Evolutionary conservation across 495 filamentous ascomycete species (phyloP).

Genomic region (Alectoria sarmentosa): DNA sequence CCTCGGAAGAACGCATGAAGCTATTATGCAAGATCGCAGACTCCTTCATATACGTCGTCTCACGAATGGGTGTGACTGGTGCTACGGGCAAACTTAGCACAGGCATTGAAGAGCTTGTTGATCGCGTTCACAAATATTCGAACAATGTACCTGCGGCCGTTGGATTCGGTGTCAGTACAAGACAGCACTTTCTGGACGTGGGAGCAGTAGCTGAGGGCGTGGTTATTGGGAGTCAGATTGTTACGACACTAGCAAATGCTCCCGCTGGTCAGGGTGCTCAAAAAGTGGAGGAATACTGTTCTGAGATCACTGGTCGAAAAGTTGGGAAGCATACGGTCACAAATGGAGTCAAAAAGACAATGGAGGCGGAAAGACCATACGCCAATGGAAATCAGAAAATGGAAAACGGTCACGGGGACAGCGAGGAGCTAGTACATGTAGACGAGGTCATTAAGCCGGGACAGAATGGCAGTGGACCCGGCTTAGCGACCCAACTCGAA

Average conservation of each 20-base stretch:
- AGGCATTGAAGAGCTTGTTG: constrained; percentile 71
- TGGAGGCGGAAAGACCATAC: constrained; percentile 43
- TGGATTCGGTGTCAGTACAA: constrained; percentile 92
- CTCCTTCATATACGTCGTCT: constrained; percentile 99
- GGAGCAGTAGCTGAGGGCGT: constrained; percentile 83
- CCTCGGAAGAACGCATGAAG: constrained; percentile 88
- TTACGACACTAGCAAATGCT: constrained; percentile 69
- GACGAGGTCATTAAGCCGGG: constrained; percentile 56
- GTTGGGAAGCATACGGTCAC: constrained; percentile 18
- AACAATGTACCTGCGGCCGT: constrained; percentile 83
- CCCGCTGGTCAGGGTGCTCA: constrained; percentile 61
- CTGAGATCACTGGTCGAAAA: constrained; percentile 63
- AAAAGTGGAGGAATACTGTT: constrained; percentile 79
- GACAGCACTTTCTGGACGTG: constrained; percentile 86
- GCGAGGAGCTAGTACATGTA: constrained; percentile 41
- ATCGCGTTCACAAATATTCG: constrained; percentile 86
- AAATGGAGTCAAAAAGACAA: constrained; percentile 49
- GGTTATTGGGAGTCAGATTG: constrained; percentile 93
- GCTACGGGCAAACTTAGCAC: constrained; percentile 74
- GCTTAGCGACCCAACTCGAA: constrained; percentile 64
- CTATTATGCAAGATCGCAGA: constrained; percentile 94
- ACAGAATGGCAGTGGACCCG: constrained; percentile 50
- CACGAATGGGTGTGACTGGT: constrained; percentile 93
- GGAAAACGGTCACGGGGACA: constrained; percentile 31
- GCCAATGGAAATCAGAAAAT: constrained; percentile 32